A percentile compares a stretch with the other conserved stretches of the same genome.
phyloP scores from a whole-genome alignment of 2,329 filamentous ascomycete genomes.

The Alternaria novae-zelandiae region DNA sequence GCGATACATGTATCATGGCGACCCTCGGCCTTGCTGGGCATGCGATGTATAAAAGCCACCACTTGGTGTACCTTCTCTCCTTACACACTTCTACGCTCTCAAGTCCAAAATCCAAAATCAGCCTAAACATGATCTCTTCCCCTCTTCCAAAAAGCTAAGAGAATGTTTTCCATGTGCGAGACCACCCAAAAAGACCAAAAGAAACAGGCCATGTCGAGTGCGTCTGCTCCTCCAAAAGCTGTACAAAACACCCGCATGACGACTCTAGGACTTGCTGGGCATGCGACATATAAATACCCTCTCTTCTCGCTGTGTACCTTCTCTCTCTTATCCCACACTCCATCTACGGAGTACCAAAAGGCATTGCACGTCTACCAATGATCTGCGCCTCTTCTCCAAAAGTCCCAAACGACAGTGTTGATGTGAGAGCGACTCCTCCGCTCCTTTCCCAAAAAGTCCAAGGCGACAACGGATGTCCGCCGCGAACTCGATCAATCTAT shows the following conservation, averaged over 20 bases:
- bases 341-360: neutral
- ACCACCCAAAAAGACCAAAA: neutral
- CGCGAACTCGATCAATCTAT: neutral
- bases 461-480: rapidly evolving
- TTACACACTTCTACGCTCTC: too few relatives aligned
- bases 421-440: neutral
- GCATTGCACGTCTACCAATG: neutral
- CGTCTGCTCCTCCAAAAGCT: neutral
- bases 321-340: neutral
- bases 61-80: neutral
- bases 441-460: neutral
- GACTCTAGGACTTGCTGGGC: neutral
- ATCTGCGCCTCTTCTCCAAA: neutral
- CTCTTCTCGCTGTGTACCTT: neutral
- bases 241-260: rapidly evolving
- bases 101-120: too few relatives aligned
- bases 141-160: too few relatives aligned
- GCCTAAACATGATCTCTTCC: too few relatives aligned
- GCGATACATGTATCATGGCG: neutral
- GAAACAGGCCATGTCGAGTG: too few relatives aligned
- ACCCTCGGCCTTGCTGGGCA: neutral
- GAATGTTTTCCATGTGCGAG: neutral
- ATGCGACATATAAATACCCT: neutral
- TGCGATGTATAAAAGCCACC: neutral
- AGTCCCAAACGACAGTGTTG: too few relatives aligned